Evolutionary conservation across 805 yeast species (phyloP), one percentile per base, ranked within the genome.

Genomic region (Zygoascus bituminiphila): DNA sequence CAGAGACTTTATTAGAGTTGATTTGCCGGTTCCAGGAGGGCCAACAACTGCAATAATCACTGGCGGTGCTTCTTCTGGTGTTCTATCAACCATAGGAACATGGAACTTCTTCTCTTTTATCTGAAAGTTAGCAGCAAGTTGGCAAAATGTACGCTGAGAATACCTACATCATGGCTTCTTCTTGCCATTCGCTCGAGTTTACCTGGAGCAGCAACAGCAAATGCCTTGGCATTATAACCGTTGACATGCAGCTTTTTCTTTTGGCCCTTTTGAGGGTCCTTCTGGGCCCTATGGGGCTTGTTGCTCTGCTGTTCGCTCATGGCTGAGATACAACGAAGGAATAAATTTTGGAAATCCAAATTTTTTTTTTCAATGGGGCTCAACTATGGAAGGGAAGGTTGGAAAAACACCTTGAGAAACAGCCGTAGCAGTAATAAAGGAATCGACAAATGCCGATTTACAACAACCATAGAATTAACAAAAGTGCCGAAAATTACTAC

Each of bases 21-120:
- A 80, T 63, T 93, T 93, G 55, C 99, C 99, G 0, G 98, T 93
- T 14, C 99, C 99, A 8, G 96, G 95, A 10, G 99, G 99, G 0
- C 99, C 99, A 10, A 93, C 96, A 6, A 93, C 95, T 0, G 96
- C 96, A 21, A 93, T 88, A 49, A 93, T 81, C 20, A 93, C 83
- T 38, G 99, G 99, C 19, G 97, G 97, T 3, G 98, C 96, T 61
- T 91, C 96, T 49, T 91, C 98, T 0, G 98, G 97, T 0, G 97
- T 88, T 57, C 98, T 75, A 64, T 93, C 95, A 45, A 93, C 84
- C 97, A 93, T 89, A 14, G 98, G 98, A 19, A 89, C 97, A 72
- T 93, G 98, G 62, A 84, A 76, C 61, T 82, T 84, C 61, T 77
- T 82, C 65, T 93, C 98, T 53, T 80, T 76, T 47, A 78, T 57